These are phyloP conservation scores for Paramecium pentaurelia DNA, from an alignment of 73 alveolate species.

Conservation along the genomic window DNA sequence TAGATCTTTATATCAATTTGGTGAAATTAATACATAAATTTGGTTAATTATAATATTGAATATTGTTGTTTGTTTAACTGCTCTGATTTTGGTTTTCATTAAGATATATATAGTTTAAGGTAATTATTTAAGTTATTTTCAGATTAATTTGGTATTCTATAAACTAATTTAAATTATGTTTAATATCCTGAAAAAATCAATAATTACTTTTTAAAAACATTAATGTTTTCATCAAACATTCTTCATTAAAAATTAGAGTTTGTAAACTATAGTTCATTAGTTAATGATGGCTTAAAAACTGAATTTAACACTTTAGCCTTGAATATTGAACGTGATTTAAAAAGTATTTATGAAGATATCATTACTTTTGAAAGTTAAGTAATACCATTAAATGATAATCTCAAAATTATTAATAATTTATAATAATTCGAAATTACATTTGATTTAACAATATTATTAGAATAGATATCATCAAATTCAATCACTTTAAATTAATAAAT, in stretches of 20 bases:
- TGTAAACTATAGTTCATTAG: neutral
- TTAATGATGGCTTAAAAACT: neutral
- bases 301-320: neutral
- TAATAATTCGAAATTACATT: neutral
- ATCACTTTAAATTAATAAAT: neutral
- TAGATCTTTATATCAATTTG: neutral
- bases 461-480: neutral
- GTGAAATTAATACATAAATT: neutral
- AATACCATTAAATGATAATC: neutral
- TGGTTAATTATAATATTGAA: neutral
- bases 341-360: slow-evolving; percentile 27
- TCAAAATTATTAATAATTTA: neutral
- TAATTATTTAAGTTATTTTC: neutral
- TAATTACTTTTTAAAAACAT: neutral
- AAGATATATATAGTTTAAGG: neutral
- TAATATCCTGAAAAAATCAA: neutral
- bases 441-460: neutral
- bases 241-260: neutral
- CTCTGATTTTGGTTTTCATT: neutral
- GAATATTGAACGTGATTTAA: neutral
- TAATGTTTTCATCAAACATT: neutral
- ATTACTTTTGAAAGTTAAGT: neutral
- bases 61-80: neutral
- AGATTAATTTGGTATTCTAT: neutral
- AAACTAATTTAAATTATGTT: slow-evolving; percentile 3